These are phyloP conservation scores for Vinca minor DNA, from an alignment of 257 asterid genomes.

Conservation along the genomic window DNA sequence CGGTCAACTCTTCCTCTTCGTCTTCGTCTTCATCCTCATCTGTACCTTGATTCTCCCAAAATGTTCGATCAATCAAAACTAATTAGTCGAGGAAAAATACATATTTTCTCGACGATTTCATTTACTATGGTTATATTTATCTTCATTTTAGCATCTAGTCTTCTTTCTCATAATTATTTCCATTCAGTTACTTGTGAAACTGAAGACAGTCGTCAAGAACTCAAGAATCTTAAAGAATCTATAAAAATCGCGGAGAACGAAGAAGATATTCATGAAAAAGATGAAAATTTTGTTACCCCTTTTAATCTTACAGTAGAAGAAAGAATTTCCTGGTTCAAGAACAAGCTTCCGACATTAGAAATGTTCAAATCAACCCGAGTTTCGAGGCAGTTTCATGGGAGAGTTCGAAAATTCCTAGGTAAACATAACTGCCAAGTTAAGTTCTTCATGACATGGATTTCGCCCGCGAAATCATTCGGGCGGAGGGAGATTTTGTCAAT, in stretches of 20 bases:
- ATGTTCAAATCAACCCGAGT: conserved; percentile 11
- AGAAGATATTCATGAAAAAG: conserved; percentile 6
- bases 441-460: conserved; percentile 29
- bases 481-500: conserved; percentile 36
- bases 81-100: conserved; percentile 6
- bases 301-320: conserved; percentile 11
- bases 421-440: conserved; percentile 12
- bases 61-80: conserved; percentile 9
- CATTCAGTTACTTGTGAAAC: conserved; percentile 6
- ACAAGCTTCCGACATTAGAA: conserved; percentile 4
- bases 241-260: not conserved
- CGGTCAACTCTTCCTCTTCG: not conserved
- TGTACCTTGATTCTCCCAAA: not conserved
- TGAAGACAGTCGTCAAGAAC: no score
- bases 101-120: conserved; percentile 8
- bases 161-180: conserved; percentile 2
- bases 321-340: conserved; percentile 18
- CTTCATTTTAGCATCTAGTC: conserved; percentile 3
- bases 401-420: conserved; percentile 7
- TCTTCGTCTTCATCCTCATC: not conserved
- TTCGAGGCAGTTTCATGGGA: conserved; percentile 5
- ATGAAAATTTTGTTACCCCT: conserved; percentile 6
- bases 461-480: conserved; percentile 21
- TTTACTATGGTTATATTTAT: conserved; percentile 1
- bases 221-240: not conserved